Evolutionary conservation across 2,329 filamentous ascomycete genomes (phyloP).

Genomic region (Bipolaris bicolor): DNA sequence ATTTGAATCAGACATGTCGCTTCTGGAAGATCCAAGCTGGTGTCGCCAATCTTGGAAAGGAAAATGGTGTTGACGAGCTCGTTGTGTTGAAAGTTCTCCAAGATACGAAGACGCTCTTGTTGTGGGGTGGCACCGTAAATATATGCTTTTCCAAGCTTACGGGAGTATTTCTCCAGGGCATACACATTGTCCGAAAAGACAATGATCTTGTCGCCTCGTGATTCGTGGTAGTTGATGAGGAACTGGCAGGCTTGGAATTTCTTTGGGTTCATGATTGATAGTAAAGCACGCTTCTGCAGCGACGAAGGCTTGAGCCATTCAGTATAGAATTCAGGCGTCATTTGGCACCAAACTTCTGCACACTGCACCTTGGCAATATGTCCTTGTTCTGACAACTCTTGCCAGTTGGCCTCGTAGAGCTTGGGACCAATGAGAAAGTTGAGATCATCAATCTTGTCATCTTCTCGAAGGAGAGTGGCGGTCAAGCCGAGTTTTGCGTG

Average conservation of each 20-base stretch:
- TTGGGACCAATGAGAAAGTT: constrained; percentile 98
- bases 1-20: constrained; percentile 97
- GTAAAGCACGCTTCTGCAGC: constrained; percentile 68
- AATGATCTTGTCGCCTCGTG: constrained; percentile 94
- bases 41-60: constrained; percentile 96
- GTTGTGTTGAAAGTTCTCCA: constrained; percentile 96
- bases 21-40: constrained; percentile 94
- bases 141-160: constrained; percentile 82
- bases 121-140: constrained; percentile 91
- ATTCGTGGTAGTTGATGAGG: constrained; percentile 97
- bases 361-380: constrained; percentile 98
- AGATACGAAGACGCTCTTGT: constrained; percentile 80
- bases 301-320: constrained; percentile 78
- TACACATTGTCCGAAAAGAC: constrained; percentile 99
- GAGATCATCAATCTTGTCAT: constrained; percentile 96
- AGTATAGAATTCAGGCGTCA: constrained; percentile 97
- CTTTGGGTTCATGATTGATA: constrained; percentile 96
- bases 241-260: constrained; percentile 98
- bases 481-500: constrained; percentile 95
- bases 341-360: constrained; percentile 98
- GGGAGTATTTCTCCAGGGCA: constrained; percentile 83
- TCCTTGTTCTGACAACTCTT: constrained; percentile 95
- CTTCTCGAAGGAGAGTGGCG: constrained; percentile 90
- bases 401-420: constrained; percentile 98
- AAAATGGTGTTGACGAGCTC: constrained; percentile 90